Evolutionary conservation across 2,329 filamentous ascomycete species (phyloP), one percentile per base, ranked within the genome.

Genomic region (Dactylellina haptotyla): DNA sequence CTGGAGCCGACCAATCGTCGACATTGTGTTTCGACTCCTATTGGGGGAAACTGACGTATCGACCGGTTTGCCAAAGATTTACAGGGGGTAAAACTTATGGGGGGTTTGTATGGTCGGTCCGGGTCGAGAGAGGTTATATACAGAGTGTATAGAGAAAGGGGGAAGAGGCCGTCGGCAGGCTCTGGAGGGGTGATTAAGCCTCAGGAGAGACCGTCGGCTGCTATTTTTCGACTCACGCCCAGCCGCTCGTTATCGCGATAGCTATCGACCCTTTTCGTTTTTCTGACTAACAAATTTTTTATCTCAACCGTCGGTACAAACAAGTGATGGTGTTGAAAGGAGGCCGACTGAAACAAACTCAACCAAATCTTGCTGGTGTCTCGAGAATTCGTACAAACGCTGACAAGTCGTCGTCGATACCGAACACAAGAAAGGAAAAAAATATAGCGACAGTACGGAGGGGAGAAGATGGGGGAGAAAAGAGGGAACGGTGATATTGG

Each of bases 1-100:
- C 26, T 63, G 51, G 34, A 72, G 32, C 45, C 59, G 67, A 65
- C 67, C 67, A 72, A 59, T 72, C 34, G 67, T 59, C 59, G 53
- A 64, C 66, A 71, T 71, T 37, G 34, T 63, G 54, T 39, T 64
- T 63, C 28, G 23, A 41, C 9, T 34, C 30, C 46, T 34, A 20
- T 20, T 9, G 34, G 16, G n/a, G n/a, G n/a, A n/a, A 32, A 51
- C 20, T 41, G 37, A 18, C 45, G 28, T 53, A 54, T 54, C 23
- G 58, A 34, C 9, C 8, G 48, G 16, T 20, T 28, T 58, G 3
- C 37, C 53, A 16, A 37, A 43, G 43, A 46, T 9, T 25, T 26
- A 18, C 46, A 25, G 46, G 59, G 59, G 59, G 28, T 43, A 26
- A 45, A 54, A 14, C 46, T 41, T 54, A n/a, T n/a, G 59, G 16